Base-by-base conservation (phyloP, 106 monocot genomes). In the Cymbidium sinense region DNA sequence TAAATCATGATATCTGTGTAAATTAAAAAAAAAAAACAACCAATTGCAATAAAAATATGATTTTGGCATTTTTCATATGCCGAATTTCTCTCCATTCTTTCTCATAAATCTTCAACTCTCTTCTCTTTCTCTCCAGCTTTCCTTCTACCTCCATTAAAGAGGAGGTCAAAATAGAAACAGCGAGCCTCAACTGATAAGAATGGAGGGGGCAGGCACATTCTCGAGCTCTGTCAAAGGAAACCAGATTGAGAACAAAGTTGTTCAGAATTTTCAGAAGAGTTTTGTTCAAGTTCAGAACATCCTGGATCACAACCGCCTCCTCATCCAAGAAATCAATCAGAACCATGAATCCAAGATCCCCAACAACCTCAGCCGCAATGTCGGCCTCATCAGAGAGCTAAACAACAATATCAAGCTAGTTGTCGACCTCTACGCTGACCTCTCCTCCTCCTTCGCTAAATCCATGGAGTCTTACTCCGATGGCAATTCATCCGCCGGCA, bases 221-320 rank as follows among this genome's bases (percentile, higher is more conserved):
- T 47, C 15, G 2, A 13, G 47, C 11, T 2, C 15, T 47, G 47
- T 25, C 75, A 25, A 28, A 11, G 15, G 50, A 34, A 29, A 20
- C 10, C 47, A 50, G 10, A 18, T 75, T 43, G 76, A 76, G 19
- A 55, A 5, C 54, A 76, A 76, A 27, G 76, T 76, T 18, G 18
- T 76, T 11, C 64, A 43, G n/a, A 78, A 27, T 28, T 78, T 78
- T 43, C 77, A 78, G 27, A 67, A 64, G 28, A 64, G 62, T 27
- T 78, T 78, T 41, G 65, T 78, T 36, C 77, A 78, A 67, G 77
- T 78, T 8, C 62, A 78, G 65, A 78, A 37, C 39, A 78, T 78
- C 7, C 20, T 78, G 34, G 65, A 78, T 67, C 77, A 67, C 4
- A 78, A 78, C 15, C 35, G 77, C 25, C 33, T 78, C 18, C 64